Percentiles rank a stretch among this genome's conserved stretches.
Evolutionary conservation across 345 rosid genomes (phyloP).

Genomic region (Xanthoceras sorbifolium): DNA sequence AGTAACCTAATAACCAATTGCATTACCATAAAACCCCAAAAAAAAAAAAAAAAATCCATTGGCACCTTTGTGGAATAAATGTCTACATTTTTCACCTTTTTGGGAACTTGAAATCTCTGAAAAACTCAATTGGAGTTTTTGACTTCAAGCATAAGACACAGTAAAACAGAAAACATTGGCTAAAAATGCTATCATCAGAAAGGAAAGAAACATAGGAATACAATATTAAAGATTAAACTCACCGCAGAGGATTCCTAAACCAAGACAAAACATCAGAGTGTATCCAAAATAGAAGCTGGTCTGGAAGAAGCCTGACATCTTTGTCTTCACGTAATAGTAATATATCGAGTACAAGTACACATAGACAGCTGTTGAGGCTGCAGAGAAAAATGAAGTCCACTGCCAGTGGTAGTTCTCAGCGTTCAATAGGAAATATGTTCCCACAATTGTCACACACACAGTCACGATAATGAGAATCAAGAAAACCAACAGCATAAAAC

Average conservation of each 20-base stretch:
- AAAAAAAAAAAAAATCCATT: no score
- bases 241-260: constrained; percentile 95
- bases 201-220: not conserved
- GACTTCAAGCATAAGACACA: no score
- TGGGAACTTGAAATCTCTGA: not conserved
- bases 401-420: constrained; percentile 99
- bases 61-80: not conserved
- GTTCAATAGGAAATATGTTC: constrained; percentile 86
- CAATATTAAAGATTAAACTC: constrained; percentile 27
- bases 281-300: constrained; percentile 97
- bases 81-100: not conserved
- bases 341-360: constrained; percentile 90
- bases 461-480: constrained; percentile 86
- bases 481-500: constrained; percentile 88
- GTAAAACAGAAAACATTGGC: not conserved
- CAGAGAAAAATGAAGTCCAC: constrained; percentile 94
- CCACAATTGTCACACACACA: constrained; percentile 89
- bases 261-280: constrained; percentile 95
- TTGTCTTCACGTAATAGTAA: constrained; percentile 87
- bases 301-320: constrained; percentile 98
- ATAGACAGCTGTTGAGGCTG: constrained; percentile 92
- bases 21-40: not conserved
- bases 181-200: not conserved
- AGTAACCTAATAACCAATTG: not conserved
- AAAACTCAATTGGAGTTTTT: not conserved